Evolutionary conservation across 164 flowering plant species (phyloP), one percentile per base, ranked within the genome.

Genomic region (Vitis rupestris): DNA sequence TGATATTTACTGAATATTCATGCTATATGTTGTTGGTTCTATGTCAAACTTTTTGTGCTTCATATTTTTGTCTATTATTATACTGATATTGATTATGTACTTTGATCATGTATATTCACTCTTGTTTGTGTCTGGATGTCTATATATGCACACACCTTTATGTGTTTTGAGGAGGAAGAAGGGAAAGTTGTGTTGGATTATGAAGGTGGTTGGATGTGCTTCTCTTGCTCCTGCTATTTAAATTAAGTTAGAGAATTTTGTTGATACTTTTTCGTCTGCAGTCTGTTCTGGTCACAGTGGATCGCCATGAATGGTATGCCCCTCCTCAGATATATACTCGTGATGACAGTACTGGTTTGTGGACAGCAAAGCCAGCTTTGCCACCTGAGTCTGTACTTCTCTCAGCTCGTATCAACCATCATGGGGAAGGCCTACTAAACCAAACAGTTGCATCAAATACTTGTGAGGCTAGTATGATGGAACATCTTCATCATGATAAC

Each of bases 251-350:
- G 11, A 2, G 30, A 31, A 17, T 53, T 52, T 66, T 68, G 62
- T 63, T 68, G 63, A 52, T 17, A 23, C 44, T 59, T 65, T 29
- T 29, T 67, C 74, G 66, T 37, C 63, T 84, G 82, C 91, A 92
- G 98, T 92, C 97, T 68, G 98, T 94, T 61, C 82, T 94, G 76
- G 95, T 94, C 30, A 94, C 98, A 17, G 76, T 94, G 70, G 97
- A 94, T 75, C 84, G 95, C 51, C 98, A 94, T 83, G 98, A 92
- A 69, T 94, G 98, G 98, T 94, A 89, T 84, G 94, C 95, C 17
- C 84, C 91, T 73, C 93, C 97, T 15, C 95, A 82, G 64, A 87
- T 94, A 70, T 91, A 92, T 65, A 86, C 88, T 50, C 97, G 97
- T 49, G 80, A 92, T 80, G 98, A 94, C 79, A 79, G 80, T 69